phyloP scores from a whole-genome alignment of 2,329 filamentous ascomycete species.

The Cladosporium oxysporum region DNA sequence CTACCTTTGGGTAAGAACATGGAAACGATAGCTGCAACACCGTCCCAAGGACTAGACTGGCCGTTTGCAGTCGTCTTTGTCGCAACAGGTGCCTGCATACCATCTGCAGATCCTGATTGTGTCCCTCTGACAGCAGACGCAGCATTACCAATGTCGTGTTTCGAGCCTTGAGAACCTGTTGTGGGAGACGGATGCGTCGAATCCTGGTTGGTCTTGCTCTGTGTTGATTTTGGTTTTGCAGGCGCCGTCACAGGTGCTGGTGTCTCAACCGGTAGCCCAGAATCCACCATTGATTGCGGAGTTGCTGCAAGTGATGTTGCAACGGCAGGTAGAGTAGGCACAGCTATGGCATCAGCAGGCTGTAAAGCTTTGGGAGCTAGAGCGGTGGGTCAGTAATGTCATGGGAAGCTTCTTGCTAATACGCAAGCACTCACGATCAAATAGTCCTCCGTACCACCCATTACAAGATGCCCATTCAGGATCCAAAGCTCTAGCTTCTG shows the following conservation, averaged over 20 bases:
- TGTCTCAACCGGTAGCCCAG: neutral
- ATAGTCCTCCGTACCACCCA: slow-evolving; percentile 13
- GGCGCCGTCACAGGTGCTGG: neutral
- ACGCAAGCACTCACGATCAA: slow-evolving; percentile 1
- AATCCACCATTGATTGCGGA: slow-evolving; percentile 1
- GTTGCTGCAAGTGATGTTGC: neutral
- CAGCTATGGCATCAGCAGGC: slow-evolving; percentile 7
- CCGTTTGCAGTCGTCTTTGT: neutral
- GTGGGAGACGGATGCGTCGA: neutral
- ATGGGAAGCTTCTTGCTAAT: neutral
- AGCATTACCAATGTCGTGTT: neutral
- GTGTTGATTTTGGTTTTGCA: neutral
- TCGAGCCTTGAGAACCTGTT: neutral
- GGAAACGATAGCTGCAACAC: neutral
- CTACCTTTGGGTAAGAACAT: neutral
- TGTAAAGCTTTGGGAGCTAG: slow-evolving; percentile 9
- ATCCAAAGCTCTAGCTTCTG: slow-evolving; percentile 6
- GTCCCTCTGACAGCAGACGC: neutral
- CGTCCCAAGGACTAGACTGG: neutral
- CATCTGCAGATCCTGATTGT: neutral
- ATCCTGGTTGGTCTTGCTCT: neutral
- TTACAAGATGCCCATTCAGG: slow-evolving; percentile 7
- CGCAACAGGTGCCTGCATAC: neutral
- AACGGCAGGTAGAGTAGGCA: neutral
- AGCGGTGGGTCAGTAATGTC: neutral